Conservation (phyloP, 352 stramenopile genomes). For the Pythium angustatum region DNA sequence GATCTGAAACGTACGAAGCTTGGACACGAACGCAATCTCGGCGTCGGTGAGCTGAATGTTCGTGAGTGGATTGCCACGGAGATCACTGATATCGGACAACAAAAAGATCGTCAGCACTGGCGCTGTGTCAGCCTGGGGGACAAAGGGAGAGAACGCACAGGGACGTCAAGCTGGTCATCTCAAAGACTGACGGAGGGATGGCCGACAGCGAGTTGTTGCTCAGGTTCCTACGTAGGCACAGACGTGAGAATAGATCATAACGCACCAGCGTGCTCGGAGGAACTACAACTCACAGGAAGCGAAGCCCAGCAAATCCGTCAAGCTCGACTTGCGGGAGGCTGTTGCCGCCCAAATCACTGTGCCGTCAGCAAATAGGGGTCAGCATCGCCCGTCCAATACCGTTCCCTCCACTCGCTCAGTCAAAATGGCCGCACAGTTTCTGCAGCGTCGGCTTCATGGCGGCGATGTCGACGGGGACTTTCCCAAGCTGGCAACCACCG, state of each 20-base stretch:
- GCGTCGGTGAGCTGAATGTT: conserved; percentile 12
- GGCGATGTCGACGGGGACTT: conserved; percentile 15
- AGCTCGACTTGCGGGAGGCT: conserved; percentile 11
- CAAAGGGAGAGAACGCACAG: no score
- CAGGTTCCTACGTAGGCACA: conserved; percentile 6
- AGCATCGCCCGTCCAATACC: no score
- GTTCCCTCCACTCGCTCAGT: neutral
- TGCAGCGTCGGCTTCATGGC: conserved; percentile 21
- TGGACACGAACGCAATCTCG: conserved; percentile 22
- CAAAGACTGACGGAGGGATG: conserved; percentile 20
- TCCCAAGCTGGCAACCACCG: conserved; percentile 10
- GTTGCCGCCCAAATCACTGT: conserved; percentile 27
- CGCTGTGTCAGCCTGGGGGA: neutral
- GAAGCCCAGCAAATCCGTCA: conserved; percentile 10
- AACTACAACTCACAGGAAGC: conserved; percentile 24
- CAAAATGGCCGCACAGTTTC: conserved; percentile 21
- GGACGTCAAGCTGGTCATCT: conserved; percentile 16
- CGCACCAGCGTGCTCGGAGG: no score
- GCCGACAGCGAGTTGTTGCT: conserved; percentile 19
- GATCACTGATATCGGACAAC: conserved; percentile 7
- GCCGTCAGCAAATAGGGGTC: no score
- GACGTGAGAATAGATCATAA: no score
- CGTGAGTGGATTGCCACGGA: conserved; percentile 25
- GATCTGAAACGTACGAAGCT: conserved; percentile 25
- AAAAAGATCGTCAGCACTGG: neutral